Evolutionary conservation across 179 eudicot species (phyloP), one percentile per base, ranked within the genome.

Genomic region (Vitellaria paradoxa): DNA sequence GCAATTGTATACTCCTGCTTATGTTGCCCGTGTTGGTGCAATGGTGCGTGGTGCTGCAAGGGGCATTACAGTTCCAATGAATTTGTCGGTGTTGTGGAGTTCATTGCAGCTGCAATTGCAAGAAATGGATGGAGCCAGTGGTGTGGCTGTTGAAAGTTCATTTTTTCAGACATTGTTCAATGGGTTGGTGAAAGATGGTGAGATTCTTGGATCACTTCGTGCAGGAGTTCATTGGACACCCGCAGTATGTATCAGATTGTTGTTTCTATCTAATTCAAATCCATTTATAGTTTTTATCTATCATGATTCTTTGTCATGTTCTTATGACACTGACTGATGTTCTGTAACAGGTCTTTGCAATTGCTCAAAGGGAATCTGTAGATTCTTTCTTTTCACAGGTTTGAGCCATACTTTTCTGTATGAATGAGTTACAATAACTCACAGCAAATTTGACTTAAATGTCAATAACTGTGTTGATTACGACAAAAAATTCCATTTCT

Each of bases 201-300:
- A 88, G 74, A 87, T 96, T 80, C 92, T 92, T 77, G 99, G 99
- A 76, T 92, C 96, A 12, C 88, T 96, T 82, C 98, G 99, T 72
- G 98, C 98, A 73, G 99, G 99, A 83, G 97, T 91, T 50, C 94
- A 94, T 72, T 96, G 99, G 99, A 96, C 99, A 47, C 99, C 99
- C 40, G 72, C 90, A 69, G 99, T 94, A 91, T 65, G 94, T 81
- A 76, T 74, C 57, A 9, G 14, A 10, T 30, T 30, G 0, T 56
- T 70, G 11, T 20, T 73, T 42, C 56, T 24, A 63, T 45, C 52
- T 30, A 37, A 30, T 30, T 72, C 46, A 21, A 7, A 37, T 53
- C 5, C 14, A 47, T 30, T 79, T 20, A 18, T 26, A 56, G 64
- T 47, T 8, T 66, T 5, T 20, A 49, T 79, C 50, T 64, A 46